phyloP scores from a whole-genome alignment of 768 basidiomycete species.

The Suillus subaureus region DNA sequence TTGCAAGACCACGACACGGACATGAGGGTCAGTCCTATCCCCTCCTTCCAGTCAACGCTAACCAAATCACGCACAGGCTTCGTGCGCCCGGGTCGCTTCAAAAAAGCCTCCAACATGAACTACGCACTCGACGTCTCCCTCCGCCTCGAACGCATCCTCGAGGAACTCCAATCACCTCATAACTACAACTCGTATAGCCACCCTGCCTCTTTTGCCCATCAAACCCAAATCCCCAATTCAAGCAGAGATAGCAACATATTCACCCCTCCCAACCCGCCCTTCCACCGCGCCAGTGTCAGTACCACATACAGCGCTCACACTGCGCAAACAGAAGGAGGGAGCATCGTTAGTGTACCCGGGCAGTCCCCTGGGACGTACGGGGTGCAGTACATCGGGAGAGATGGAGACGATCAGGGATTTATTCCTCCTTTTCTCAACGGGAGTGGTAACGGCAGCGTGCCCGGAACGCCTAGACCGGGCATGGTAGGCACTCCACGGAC shows the following conservation, averaged over 20 bases:
- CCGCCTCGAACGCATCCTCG: conserved; percentile 35
- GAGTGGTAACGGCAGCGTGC: conserved; percentile 8
- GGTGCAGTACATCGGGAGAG: conserved; percentile 64
- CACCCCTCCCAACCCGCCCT: conserved; percentile 1
- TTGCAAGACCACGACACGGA: conserved; percentile 57
- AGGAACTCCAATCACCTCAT: conserved; percentile 27
- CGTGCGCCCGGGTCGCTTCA: conserved; percentile 76
- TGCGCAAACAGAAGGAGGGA: conserved; percentile 2
- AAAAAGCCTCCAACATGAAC: conserved; percentile 95
- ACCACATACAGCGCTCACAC: conserved; percentile 27
- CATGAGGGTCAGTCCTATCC: conserved; percentile 43
- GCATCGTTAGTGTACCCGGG: conserved; percentile 13
- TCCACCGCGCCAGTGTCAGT: conserved; percentile 20
- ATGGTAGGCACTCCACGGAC: conserved; percentile 2
- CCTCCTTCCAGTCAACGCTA: conserved; percentile 43
- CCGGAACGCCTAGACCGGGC: conserved; percentile 26
- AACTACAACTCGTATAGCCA: conserved; percentile 18
- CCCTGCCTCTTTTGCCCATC: conserved; percentile 27
- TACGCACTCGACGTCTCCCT: conserved; percentile 58
- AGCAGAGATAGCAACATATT: neutral
- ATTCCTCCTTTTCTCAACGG: conserved; percentile 23
- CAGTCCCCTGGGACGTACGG: conserved; percentile 52
- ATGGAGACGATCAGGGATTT: conserved; percentile 57
- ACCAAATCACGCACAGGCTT: conserved; percentile 41
- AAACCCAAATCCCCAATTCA: neutral